Percentiles rank a stretch among this genome's conserved stretches.
phyloP scores from a whole-genome alignment of 495 filamentous ascomycete genomes.

The Penicillium dipodomyicola region DNA sequence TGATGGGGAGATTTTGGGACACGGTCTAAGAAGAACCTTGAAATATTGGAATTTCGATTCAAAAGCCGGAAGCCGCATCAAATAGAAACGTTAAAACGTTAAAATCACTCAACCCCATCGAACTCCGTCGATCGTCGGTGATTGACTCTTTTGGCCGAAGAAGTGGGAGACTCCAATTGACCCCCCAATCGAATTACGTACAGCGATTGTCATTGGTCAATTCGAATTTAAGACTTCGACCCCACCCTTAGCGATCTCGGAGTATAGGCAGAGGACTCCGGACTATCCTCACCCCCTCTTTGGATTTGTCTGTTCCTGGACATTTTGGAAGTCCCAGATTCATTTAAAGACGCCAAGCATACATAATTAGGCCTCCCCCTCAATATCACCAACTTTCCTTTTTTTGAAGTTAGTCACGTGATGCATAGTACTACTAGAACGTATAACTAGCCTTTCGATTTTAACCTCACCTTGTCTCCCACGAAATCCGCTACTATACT shows the following conservation, averaged over 20 bases:
- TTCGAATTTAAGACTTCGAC: slow-evolving; percentile 18
- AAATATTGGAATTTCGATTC: slow-evolving; percentile 8
- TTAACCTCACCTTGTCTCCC: no score
- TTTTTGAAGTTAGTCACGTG: no score
- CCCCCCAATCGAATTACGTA: slow-evolving; percentile 32
- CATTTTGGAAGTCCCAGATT: no score
- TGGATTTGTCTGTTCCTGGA: no score
- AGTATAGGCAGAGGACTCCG: background rate
- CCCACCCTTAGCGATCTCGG: background rate
- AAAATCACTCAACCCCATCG: background rate
- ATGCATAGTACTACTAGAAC: no score
- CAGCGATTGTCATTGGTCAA: slow-evolving; percentile 20
- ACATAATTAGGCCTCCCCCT: no score
- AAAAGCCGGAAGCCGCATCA: background rate
- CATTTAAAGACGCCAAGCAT: no score
- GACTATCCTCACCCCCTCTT: no score
- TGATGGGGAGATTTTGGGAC: slow-evolving; percentile 16
- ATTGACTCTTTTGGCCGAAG: slow-evolving; percentile 29
- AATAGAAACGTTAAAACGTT: background rate
- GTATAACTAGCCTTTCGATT: no score
- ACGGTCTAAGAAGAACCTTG: no score
- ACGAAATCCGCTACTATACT: no score
- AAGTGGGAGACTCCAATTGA: slow-evolving; percentile 20
- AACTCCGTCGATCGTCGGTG: slow-evolving; percentile 11
- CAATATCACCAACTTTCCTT: no score